phyloP scores from a whole-genome alignment of 352 stramenopile genomes.

The Elongisporangium anandrum region DNA sequence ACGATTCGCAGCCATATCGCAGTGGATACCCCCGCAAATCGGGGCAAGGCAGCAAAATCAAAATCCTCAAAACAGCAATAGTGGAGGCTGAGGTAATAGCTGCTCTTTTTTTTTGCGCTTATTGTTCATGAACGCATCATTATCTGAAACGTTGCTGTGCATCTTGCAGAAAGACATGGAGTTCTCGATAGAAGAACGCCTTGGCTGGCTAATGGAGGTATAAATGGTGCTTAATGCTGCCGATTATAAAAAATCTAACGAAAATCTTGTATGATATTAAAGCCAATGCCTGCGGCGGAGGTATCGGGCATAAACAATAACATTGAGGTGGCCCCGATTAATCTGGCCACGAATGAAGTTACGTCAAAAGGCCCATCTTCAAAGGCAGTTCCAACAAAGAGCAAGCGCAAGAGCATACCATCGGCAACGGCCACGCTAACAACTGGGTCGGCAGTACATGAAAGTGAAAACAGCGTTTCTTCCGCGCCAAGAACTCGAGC shows the following conservation, averaged over 20 bases:
- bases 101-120: too few species aligned
- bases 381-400: neutral
- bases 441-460: neutral
- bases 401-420: neutral
- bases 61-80: conserved; percentile 1
- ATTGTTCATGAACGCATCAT: too few species aligned
- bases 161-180: conserved; percentile 5
- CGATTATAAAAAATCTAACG: neutral
- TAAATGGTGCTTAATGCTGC: neutral
- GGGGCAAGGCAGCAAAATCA: neutral
- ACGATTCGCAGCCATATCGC: conserved; percentile 8
- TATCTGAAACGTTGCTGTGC: neutral
- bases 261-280: neutral
- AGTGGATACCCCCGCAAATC: conserved; percentile 6
- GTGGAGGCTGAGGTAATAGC: conserved; percentile 5
- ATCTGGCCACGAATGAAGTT: neutral
- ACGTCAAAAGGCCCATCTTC: neutral
- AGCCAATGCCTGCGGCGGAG: neutral
- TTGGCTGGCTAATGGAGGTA: conserved; percentile 11
- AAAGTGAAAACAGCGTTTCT: neutral
- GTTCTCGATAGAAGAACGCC: conserved; percentile 6
- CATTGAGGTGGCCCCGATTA: neutral
- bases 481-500: neutral
- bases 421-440: neutral
- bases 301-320: neutral